Evolutionary conservation across 768 basidiomycete species (phyloP), one percentile per base, ranked within the genome.

Genomic region (Tylopilus intermedius): DNA sequence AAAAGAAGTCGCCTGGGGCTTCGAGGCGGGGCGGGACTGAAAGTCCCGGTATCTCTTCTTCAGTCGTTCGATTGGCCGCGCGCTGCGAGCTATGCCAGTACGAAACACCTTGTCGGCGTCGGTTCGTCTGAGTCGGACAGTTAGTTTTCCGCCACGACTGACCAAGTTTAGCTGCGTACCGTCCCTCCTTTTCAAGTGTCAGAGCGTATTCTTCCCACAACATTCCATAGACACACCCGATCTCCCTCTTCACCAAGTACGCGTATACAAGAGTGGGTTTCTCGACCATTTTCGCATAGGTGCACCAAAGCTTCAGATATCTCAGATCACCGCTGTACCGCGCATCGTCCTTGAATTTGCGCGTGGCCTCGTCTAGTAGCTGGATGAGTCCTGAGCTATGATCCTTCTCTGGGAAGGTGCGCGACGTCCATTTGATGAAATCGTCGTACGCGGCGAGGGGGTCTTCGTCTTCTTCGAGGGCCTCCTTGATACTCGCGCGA

Each of bases 141-240:
- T 55, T 13, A 57, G 47, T 47, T 54, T 47, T 44, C 51, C 10
- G 18, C 30, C 15, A 53, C 13, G 45, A 46, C 47, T n/a, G 42
- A 53, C 50, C 37, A 46, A 47, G 5, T 32, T 50, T 59, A 6
- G 18, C 32, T 18, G 15, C 84, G 67, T 72, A 95, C 95, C 82
- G 80, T 60, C 87, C 86, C 39, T 79, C 78, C 42, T 76, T 72
- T 71, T 97, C 94, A 50, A 95, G 74, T 3, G 84, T 75, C 35
- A 76, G 71, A 2, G 95, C 93, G 68, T 93, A 97, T 61, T 95
- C 93, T 67, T 95, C 92, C 63, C 96, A 99, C 44, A 96, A 72
- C 42, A 86, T 72, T 1, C 90, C 82, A 66, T 88, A 89, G 2
- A 79, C 78, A 26, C 79, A 84, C 9, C 90, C 92, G 62, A 94